These are phyloP conservation scores for Immersiella caudata DNA, from an alignment of 495 filamentous ascomycete genomes.

Conservation along the genomic window DNA sequence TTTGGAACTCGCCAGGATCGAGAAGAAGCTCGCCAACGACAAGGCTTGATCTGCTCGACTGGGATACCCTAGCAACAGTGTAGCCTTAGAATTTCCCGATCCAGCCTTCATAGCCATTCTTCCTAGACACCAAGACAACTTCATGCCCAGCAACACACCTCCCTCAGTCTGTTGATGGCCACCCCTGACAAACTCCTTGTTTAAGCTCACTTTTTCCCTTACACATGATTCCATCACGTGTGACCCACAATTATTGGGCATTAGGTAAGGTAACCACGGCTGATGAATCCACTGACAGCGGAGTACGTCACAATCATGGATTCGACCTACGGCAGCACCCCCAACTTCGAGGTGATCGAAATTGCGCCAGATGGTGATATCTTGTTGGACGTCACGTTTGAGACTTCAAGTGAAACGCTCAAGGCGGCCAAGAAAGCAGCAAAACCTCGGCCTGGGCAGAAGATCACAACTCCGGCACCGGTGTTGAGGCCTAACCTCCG, in stretches of 20 bases:
- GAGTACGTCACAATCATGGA: constrained; percentile 21
- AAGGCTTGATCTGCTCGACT: not conserved
- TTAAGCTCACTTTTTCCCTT: not conserved
- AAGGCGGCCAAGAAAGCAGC: constrained; percentile 28
- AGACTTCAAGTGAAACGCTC: constrained; percentile 51
- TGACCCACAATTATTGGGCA: not conserved
- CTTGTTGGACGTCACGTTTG: constrained; percentile 57
- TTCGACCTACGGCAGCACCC: constrained; percentile 27
- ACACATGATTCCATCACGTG: not conserved
- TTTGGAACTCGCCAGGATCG: not conserved
- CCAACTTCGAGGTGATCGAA: constrained; percentile 37
- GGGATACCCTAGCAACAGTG: not conserved
- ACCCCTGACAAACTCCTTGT: not conserved
- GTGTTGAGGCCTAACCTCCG: constrained; percentile 38
- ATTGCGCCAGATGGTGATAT: constrained; percentile 59
- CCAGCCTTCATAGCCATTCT: not conserved
- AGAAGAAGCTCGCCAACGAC: not conserved
- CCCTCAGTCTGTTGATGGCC: not conserved
- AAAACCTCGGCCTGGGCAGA: constrained; percentile 29
- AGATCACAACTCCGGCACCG: constrained; percentile 21
- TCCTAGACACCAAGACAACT: not conserved
- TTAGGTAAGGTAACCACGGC: not conserved
- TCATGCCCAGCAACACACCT: not conserved
- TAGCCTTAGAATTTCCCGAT: not conserved
- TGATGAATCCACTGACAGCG: constrained; percentile 2